Evolutionary conservation across 1,139 yeast genomes (phyloP).

Genomic region (Sugiyamaella castrensis): DNA sequence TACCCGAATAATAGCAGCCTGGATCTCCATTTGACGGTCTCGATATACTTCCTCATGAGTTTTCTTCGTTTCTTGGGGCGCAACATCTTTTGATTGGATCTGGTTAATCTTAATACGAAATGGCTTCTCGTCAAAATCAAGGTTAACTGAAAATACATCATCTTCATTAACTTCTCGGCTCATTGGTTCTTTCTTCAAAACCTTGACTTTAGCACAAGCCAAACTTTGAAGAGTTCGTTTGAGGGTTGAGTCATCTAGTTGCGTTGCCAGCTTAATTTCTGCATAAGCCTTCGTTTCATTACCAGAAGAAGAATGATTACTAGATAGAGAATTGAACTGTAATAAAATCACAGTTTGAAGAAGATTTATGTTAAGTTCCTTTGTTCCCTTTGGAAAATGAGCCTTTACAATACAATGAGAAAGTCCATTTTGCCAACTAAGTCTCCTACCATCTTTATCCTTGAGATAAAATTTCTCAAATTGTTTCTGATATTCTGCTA

Average conservation of each 20-base stretch:
- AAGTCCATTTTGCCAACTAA: constrained; percentile 36
- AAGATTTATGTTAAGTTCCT: constrained; percentile 33
- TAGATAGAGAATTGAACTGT: constrained; percentile 27
- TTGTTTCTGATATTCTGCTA: constrained; percentile 24
- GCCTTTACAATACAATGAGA: constrained; percentile 36
- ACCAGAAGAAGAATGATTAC: neutral
- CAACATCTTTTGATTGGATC: constrained; percentile 25
- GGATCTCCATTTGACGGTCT: constrained; percentile 37
- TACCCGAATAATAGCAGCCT: constrained; percentile 39
- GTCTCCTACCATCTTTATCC: constrained; percentile 24
- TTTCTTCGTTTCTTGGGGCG: constrained; percentile 13
- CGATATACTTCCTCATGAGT: constrained; percentile 26
- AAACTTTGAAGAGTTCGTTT: constrained; percentile 33
- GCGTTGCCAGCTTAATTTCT: constrained; percentile 26
- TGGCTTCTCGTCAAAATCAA: constrained; percentile 32
- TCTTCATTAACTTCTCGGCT: constrained; percentile 25
- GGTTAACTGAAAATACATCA: constrained; percentile 35
- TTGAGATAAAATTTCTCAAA: constrained; percentile 29
- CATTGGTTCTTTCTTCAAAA: constrained; percentile 30
- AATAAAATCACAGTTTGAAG: constrained; percentile 35
- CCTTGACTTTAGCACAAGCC: constrained; percentile 31
- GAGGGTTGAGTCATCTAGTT: constrained; percentile 24
- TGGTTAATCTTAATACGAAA: constrained; percentile 35
- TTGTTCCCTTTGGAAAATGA: constrained; percentile 33
- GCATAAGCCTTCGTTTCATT: constrained; percentile 26